Evolutionary conservation across 2,329 filamentous ascomycete species (phyloP), one percentile per base, ranked within the genome.

Genomic region (Fusarium stilboides): DNA sequence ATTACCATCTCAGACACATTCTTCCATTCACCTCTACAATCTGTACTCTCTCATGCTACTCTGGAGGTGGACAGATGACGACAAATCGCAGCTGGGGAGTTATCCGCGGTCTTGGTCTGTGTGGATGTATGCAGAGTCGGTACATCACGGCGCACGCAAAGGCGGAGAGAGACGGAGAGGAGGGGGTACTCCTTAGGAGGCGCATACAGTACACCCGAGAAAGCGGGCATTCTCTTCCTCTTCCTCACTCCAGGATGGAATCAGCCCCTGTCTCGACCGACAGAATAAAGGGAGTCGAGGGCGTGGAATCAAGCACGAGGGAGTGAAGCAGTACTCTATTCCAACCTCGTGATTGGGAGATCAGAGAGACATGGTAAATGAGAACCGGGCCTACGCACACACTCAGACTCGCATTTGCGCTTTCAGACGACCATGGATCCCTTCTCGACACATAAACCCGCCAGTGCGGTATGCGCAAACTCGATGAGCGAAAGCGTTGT

Each of bases 361-460:
- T 70, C 59, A 65, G 62, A 65, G 57, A 72, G 57, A 72, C 63
- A 59, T 56, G 54, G 61, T 66, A 73, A 69, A 74, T 70, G 66
- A 67, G 60, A 74, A 73, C 55, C 66, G 71, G 63, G 63, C 67
- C 66, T 64, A 62, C 69, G 61, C 69, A 73, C 71, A 73, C 66
- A 74, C 63, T 70, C 63, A 70, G 53, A 65, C 68, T 70, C 58
- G 68, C 67, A 70, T 70, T 58, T 70, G 67, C 68, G 67, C 54
- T 53, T 50, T 59, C 57, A 63, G 43, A 49, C 50, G 36, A 47
- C 53, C 45, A 53, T 53, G 60, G 34, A 65, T 54, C 61, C 56
- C 42, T 33, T 49, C 47, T 60, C 57, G 49, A 49, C 62, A 62
- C 52, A 67, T 62, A 70, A 69, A 64, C 61, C 71, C 69, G 71